These are phyloP conservation scores for Chlamydomonas sphaeroides DNA, from an alignment of 139 green algal genomes.

Conservation along the genomic window DNA sequence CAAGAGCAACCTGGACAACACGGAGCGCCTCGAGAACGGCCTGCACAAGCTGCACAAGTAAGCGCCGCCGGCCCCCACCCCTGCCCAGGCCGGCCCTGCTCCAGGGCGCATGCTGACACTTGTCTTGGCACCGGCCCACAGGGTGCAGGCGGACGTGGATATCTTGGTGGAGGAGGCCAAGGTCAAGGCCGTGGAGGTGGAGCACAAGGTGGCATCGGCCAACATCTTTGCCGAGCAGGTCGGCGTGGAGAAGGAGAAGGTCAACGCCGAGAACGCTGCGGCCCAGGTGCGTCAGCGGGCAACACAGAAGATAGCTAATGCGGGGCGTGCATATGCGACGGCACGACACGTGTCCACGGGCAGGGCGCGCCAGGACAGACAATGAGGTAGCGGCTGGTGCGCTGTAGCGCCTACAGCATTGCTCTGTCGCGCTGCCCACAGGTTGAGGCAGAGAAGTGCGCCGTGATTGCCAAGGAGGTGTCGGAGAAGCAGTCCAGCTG, in stretches of 20 bases:
- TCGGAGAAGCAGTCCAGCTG: conserved; percentile 82
- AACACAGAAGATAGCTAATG: too few species aligned
- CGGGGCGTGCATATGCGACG: too few species aligned
- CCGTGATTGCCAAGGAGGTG: conserved; percentile 82
- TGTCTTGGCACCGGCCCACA: background rate
- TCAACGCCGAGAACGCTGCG: conserved; percentile 83
- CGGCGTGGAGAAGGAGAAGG: conserved; percentile 89
- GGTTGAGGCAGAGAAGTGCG: conserved; percentile 89
- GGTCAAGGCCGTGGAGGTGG: conserved; percentile 86
- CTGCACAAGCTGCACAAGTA: conserved; percentile 87
- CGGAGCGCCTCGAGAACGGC: conserved; percentile 81
- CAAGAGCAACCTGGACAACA: conserved; percentile 63
- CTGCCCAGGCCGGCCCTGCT: too few species aligned
- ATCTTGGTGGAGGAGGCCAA: conserved; percentile 88
- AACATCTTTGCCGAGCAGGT: conserved; percentile 85
- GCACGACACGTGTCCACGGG: too few species aligned
- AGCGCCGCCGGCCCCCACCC: too few species aligned
- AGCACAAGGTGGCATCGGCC: conserved; percentile 86
- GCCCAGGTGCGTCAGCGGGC: too few species aligned
- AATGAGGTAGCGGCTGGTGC: too few species aligned
- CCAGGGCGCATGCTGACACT: background rate
- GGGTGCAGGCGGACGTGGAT: conserved; percentile 82
- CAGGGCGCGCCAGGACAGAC: too few species aligned
- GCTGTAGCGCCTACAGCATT: background rate
- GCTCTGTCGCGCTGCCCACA: background rate